Conservation (phyloP, 371 early-diverging fungal genomes). For the Saksenaea oblongispora region DNA sequence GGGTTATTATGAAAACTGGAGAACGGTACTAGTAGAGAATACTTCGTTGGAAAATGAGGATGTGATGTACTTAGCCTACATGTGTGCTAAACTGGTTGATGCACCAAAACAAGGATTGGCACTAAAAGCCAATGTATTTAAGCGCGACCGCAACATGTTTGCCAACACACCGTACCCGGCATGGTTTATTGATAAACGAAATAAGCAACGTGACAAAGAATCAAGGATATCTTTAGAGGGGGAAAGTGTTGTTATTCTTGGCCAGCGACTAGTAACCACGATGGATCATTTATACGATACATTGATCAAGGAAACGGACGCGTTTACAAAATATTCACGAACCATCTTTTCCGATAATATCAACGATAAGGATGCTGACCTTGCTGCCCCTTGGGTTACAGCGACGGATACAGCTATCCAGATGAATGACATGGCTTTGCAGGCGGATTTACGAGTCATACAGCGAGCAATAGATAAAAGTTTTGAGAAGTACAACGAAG, state of each 20-base stretch:
- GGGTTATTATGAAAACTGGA: conserved; percentile 46
- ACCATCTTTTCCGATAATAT: conserved; percentile 33
- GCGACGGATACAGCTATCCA: conserved; percentile 18
- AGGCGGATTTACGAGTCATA: conserved; percentile 25
- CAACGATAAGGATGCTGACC: conserved; percentile 23
- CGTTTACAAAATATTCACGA: conserved; percentile 28
- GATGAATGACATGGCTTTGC: conserved; percentile 13
- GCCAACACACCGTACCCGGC: conserved; percentile 25
- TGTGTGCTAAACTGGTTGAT: conserved; percentile 51
- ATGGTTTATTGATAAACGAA: conserved; percentile 47
- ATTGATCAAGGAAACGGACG: conserved; percentile 28
- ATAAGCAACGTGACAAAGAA: conserved; percentile 27
- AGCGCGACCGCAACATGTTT: conserved; percentile 20
- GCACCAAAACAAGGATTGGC: conserved; percentile 51
- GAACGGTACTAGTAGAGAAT: conserved; percentile 35
- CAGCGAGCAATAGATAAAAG: conserved; percentile 8
- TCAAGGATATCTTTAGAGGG: conserved; percentile 19
- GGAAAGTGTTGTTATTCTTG: conserved; percentile 18
- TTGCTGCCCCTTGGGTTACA: conserved; percentile 27
- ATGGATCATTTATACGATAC: conserved; percentile 41
- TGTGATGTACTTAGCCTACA: conserved; percentile 45
- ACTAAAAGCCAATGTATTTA: conserved; percentile 17
- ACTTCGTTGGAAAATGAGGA: conserved; percentile 33
- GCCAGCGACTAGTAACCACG: conserved; percentile 24
- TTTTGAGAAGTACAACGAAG: conserved; percentile 12